Base-by-base conservation (phyloP, 202 grass and related monocot genomes). In the Panicum hallii region DNA sequence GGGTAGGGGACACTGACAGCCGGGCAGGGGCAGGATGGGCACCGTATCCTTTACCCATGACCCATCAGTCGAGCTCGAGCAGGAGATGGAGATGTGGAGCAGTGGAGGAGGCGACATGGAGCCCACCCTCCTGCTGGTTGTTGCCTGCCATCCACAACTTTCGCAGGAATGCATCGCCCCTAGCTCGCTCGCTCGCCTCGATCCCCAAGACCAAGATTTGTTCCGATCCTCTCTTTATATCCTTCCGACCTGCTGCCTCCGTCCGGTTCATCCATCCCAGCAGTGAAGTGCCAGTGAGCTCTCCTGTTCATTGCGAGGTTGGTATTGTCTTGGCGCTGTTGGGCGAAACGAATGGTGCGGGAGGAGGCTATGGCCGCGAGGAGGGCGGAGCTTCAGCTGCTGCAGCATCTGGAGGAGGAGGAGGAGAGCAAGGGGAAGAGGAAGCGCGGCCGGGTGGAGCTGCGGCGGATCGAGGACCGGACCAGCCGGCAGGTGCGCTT, bases 391-490 rank as follows among this genome's bases (percentile, higher is more conserved):
- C 4, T 4, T 10, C 22, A 62, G 61, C 23, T 30, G 70, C 9
- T 20, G 17, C 53, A 61, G 72, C n/a, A 3, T 2, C 36, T 38
- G 4, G 36, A 38, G 54, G 2, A n/a, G 23, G 16, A 32, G 20
- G 48, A 10, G 20, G 48, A 10, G 55, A 3, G 1, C 30, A 45
- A 5, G 28, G 28, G 1, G 50, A 7, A 61, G 82, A 84, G 3
- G 76, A 85, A 89, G 87, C 69, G 82, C 4, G 87, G 87, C 16
- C 63, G 44, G 8, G 82, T 85, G 70, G 87, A 85, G 82, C 43
- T 89, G 70, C 70, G 77, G 87, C 70, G 76, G 87, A 89, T 89
- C 74, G 77, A 89, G 76, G 76, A 89, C 77, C 62, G 87, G 52
- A 81, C 70, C 12, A 89, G 70, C 82, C 75, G 87, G 42, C 82